Base-by-base conservation (phyloP, 1,284 basidiomycete species). In the Ustilago nuda region DNA sequence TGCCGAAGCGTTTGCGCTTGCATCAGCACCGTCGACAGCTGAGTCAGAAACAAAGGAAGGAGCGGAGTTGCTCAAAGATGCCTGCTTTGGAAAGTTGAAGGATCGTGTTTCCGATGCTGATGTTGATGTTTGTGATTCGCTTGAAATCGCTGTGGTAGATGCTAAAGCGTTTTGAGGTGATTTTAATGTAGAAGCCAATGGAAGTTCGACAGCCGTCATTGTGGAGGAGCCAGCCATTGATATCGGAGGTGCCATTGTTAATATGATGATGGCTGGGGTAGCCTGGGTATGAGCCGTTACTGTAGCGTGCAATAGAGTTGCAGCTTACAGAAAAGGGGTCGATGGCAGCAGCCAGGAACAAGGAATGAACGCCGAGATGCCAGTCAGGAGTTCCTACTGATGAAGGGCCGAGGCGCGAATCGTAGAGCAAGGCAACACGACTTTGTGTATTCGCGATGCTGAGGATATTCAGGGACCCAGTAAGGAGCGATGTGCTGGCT, bases 21-120 rank as follows among this genome's bases (percentile, higher is more conserved):
- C 39, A 6, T 51, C 46, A 8, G n/a, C 19, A 12, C 56, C 41
- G 50, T 61, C 41, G 7, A 70, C 39, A 32, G 52, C 52, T 8
- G 67, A 70, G 23, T 51, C 15, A 4, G 62, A 66, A 6, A 66
- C 69, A n/a, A 72, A 66, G 1, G 69, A 63, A 8, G 63, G 69
- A n/a, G 45, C n/a, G 19, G 13, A 37, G 41, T 35, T 23, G 33
- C 45, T 36, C n/a, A 45, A 32, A 27, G 41, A 1, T 43, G 58
- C 12, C 50, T 43, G 19, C 43, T 23, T 8, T n/a, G 50, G 19
- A 1, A 43, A 43, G 39, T 32, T 17, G 9, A 45, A 48, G 37
- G 63, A 59, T 52, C 43, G 33, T 45, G 61, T 46, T 53, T 35
- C 7, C 27, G 55, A 57, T 52, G 55, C 48, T 52, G 59, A 48